These are phyloP conservation scores for Coriaria nepalensis DNA, from an alignment of 306 rosid genomes.

Conservation along the genomic window DNA sequence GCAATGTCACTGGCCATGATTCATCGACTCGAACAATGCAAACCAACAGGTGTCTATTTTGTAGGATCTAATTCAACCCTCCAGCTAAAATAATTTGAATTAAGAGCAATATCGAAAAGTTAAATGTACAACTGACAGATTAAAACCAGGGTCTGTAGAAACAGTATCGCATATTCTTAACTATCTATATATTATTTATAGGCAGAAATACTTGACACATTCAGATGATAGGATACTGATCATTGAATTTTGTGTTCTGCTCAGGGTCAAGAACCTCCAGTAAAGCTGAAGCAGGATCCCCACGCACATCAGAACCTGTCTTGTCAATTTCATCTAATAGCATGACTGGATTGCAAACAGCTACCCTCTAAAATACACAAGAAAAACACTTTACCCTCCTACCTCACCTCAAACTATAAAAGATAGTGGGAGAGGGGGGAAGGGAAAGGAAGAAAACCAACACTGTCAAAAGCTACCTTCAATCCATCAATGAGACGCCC, in stretches of 20 bases:
- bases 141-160: no score
- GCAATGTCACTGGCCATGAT: no score
- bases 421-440: no score
- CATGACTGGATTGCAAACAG: constrained; percentile 90
- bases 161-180: no score
- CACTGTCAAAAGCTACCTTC: constrained; percentile 33
- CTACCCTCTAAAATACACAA: constrained; percentile 42
- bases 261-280: constrained; percentile 98
- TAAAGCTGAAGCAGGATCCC: constrained; percentile 96
- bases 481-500: constrained; percentile 94
- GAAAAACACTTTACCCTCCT: constrained; percentile 6
- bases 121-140: no score
- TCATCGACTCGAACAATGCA: no score
- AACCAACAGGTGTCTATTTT: neutral
- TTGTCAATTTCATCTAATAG: constrained; percentile 93
- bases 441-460: neutral
- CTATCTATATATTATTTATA: no score
- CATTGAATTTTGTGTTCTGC: constrained; percentile 81
- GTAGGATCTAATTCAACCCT: neutral
- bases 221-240: constrained; percentile 70
- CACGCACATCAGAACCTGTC: constrained; percentile 92
- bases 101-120: no score
- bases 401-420: neutral
- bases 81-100: neutral
- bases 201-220: no score